Percentiles rank a stretch among this genome's conserved stretches.
These are phyloP conservation scores for Monascus ruber DNA, from an alignment of 2,329 filamentous ascomycete genomes.

Conservation along the genomic window DNA sequence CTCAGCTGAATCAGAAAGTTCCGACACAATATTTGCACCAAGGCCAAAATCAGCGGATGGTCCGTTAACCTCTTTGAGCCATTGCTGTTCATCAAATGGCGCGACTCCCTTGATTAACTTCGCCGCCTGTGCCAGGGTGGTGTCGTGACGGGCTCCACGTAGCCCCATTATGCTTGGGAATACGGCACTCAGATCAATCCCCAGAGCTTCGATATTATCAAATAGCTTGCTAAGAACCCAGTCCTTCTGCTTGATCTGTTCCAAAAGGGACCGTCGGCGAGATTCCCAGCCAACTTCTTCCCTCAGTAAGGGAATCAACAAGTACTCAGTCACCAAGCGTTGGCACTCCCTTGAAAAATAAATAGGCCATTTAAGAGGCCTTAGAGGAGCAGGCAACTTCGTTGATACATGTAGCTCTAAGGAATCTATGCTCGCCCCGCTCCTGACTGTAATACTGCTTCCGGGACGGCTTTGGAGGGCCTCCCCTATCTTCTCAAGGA, in stretches of 20 bases:
- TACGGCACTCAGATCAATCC: constrained; percentile 44
- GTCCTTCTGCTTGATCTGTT: constrained; percentile 46
- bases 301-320: constrained; percentile 44
- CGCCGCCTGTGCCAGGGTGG: constrained; percentile 41
- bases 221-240: constrained; percentile 46
- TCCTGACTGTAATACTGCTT: constrained; percentile 21
- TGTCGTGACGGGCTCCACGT: constrained; percentile 33
- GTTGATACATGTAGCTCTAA: constrained; percentile 38
- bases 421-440: constrained; percentile 16
- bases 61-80: constrained; percentile 23
- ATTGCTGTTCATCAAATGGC: constrained; percentile 40
- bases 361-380: constrained; percentile 42
- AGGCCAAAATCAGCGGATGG: constrained; percentile 9
- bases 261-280: constrained; percentile 39
- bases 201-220: constrained; percentile 46
- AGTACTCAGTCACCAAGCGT: constrained; percentile 33
- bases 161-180: constrained; percentile 44
- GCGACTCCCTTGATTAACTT: constrained; percentile 44
- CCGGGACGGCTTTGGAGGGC: constrained; percentile 30
- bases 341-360: constrained; percentile 31
- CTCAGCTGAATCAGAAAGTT: constrained; percentile 9
- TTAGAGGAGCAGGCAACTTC: constrained; percentile 43
- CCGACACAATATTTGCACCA: constrained; percentile 15
- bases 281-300: constrained; percentile 37
- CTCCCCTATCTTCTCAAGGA: constrained; percentile 44